A percentile compares a stretch with the other conserved stretches of the same genome.
Conservation (phyloP, 2,329 filamentous ascomycete genomes). For the Endoconidiophora laricicola region DNA sequence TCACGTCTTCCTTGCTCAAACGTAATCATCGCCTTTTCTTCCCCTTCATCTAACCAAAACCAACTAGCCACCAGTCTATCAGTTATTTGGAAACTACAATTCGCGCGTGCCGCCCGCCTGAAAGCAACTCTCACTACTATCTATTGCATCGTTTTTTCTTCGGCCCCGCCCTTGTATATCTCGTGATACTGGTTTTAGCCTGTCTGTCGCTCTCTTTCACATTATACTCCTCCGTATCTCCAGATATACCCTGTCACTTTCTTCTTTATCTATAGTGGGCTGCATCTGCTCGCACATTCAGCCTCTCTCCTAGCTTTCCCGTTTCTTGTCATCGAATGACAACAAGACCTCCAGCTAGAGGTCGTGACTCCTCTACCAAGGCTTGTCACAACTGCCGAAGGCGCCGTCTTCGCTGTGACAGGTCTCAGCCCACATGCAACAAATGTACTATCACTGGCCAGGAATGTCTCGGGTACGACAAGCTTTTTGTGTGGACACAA, state of each 20-base stretch:
- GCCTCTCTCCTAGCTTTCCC: background rate
- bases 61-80: no score
- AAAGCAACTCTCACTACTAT: no score
- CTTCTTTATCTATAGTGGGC: background rate
- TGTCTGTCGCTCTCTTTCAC: no score
- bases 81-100: no score
- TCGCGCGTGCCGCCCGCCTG: no score
- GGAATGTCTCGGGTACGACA: conserved; percentile 45
- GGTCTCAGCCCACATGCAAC: conserved; percentile 39
- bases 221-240: background rate
- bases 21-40: no score
- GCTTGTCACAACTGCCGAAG: conserved; percentile 46
- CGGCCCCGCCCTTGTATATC: no score
- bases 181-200: no score
- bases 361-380: conserved; percentile 17
- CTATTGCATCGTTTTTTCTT: no score
- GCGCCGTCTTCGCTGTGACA: conserved; percentile 44
- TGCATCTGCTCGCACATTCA: no score
- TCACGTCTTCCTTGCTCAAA: no score
- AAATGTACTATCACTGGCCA: conserved; percentile 40
- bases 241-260: background rate
- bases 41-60: no score
- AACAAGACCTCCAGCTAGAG: conserved; percentile 2
- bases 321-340: background rate
- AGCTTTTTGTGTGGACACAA: conserved; percentile 42